phyloP scores from a whole-genome alignment of 2,329 filamentous ascomycete genomes.

The Diplodia intermedia region DNA sequence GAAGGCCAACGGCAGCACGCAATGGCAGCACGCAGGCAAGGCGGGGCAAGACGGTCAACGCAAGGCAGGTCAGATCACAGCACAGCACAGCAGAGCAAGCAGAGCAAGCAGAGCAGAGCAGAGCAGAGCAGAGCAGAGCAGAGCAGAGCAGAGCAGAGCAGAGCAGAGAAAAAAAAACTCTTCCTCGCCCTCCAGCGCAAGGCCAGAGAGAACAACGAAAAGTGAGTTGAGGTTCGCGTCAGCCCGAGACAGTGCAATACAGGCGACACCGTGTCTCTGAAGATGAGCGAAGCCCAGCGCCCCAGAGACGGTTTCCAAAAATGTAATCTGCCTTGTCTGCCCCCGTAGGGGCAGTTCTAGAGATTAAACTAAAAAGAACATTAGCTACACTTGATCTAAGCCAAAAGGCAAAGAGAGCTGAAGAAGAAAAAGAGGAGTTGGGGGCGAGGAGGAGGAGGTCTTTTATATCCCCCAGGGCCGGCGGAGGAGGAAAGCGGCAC shows the following conservation, averaged over 20 bases:
- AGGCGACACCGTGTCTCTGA: no score
- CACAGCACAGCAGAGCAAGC: not conserved
- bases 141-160: not conserved
- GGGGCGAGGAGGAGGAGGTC: not conserved
- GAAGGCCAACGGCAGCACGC: not conserved
- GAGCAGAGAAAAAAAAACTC: no score
- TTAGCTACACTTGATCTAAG: not conserved
- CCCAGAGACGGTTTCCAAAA: not conserved
- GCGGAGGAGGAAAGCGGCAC: not conserved
- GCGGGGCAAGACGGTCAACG: not conserved
- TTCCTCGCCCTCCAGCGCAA: no score
- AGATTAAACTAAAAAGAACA: not conserved
- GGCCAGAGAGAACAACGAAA: no score
- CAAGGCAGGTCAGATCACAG: not conserved
- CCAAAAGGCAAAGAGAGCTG: conserved; percentile 4
- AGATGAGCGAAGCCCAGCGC: no score
- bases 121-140: not conserved
- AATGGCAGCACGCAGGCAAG: not conserved
- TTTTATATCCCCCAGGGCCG: not conserved
- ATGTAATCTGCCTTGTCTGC: not conserved
- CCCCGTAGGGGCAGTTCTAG: not conserved
- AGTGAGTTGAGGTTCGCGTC: no score
- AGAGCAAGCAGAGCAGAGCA: no score
- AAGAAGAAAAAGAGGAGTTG: not conserved
- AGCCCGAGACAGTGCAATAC: no score